A percentile compares a stretch with the other conserved stretches of the same genome.
Evolutionary conservation across 352 stramenopile genomes (phyloP).

Genomic region (Phytophthora idaei): DNA sequence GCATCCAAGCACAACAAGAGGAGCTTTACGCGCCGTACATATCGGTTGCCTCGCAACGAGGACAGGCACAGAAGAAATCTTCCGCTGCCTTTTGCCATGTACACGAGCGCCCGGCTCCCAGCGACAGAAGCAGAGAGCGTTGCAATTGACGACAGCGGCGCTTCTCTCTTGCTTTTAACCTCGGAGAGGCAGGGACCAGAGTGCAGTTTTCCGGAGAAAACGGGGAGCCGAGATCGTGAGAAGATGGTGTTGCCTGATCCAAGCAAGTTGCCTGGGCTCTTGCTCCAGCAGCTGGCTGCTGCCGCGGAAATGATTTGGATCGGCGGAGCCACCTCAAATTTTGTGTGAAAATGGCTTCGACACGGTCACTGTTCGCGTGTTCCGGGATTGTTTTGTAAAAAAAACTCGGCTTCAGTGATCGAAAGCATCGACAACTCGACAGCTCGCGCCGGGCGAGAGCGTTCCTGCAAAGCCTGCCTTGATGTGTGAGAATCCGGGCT

Average conservation of each 20-base stretch:
- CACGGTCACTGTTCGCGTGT: conserved; percentile 25
- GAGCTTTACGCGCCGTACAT: conserved; percentile 6
- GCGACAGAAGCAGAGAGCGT: conserved; percentile 20
- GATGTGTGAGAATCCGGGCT: conserved; percentile 19
- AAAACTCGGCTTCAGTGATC: conserved; percentile 29
- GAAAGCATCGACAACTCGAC: conserved; percentile 27
- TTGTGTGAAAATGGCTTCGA: conserved; percentile 13
- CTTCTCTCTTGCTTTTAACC: conserved; percentile 24
- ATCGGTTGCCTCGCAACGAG: conserved; percentile 15
- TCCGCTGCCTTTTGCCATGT: conserved; percentile 14
- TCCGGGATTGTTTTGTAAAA: conserved; percentile 31
- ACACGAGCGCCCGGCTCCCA: conserved; percentile 5
- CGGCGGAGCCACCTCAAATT: conserved; percentile 12
- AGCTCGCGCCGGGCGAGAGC: conserved; percentile 5
- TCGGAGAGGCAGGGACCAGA: conserved; percentile 23
- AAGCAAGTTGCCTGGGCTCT: conserved; percentile 16
- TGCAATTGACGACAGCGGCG: conserved; percentile 23
- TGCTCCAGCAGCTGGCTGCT: conserved; percentile 25
- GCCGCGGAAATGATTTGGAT: conserved; percentile 37
- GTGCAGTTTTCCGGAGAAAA: conserved; percentile 23
- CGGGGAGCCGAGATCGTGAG: conserved; percentile 14
- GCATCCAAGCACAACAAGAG: background rate
- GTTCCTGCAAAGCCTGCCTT: conserved; percentile 22
- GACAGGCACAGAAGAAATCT: conserved; percentile 19
- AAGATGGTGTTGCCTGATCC: conserved; percentile 30